These are phyloP conservation scores for Pleoardoris graminearum DNA, from an alignment of 2,329 filamentous ascomycete species.

Conservation along the genomic window DNA sequence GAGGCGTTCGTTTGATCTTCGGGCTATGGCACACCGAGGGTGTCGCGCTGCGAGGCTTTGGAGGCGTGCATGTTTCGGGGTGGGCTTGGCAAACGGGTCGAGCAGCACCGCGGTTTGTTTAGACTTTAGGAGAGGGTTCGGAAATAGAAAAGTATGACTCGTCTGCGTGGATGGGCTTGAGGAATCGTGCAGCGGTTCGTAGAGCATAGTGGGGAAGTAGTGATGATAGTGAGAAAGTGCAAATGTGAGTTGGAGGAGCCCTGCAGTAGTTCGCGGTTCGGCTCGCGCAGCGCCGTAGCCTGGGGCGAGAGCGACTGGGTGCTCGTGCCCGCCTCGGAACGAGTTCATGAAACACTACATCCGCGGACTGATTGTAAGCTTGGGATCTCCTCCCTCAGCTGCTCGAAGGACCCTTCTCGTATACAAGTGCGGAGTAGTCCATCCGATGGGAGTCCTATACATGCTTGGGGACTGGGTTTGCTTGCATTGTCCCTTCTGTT, in stretches of 20 bases:
- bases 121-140: neutral
- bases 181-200: neutral
- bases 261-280: neutral
- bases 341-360: neutral
- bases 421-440: no score
- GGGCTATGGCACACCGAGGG: conserved; percentile 26
- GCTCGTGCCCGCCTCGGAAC: neutral
- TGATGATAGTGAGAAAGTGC: neutral
- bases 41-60: conserved; percentile 23
- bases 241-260: neutral
- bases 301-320: neutral
- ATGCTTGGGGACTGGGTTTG: no score
- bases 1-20: conserved; percentile 31
- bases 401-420: no score
- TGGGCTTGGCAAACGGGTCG: conserved; percentile 20
- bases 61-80: conserved; percentile 32
- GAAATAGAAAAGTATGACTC: neutral
- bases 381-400: neutral
- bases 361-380: neutral
- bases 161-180: neutral
- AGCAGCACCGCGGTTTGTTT: neutral
- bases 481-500: no score
- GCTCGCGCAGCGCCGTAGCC: neutral
- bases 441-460: no score
- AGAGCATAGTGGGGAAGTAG: neutral